Base-by-base conservation (phyloP, 140 eudicot species). In the Ambrosia hybrid region DNA sequence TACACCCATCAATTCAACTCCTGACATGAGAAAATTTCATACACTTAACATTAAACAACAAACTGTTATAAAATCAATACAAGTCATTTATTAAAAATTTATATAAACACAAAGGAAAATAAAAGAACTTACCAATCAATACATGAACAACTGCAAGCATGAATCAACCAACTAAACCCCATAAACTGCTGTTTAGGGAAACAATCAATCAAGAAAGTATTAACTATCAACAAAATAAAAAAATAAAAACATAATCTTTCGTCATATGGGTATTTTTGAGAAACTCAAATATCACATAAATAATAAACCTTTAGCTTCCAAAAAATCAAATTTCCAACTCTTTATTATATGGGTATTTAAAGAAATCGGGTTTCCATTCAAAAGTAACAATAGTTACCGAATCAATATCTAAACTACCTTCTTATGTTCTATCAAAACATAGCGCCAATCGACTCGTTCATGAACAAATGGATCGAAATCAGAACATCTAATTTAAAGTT, bases 1-100 rank as follows among this genome's bases (percentile, higher is more conserved):
- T 33, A 78, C 67, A 43, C 82, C 77, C 77, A 77, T 70, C 79
- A 76, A 68, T 75, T 75, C 74, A 64, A 84, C 51, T 73, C 80
- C 68, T 62, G 67, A 51, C 73, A 43, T 51, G 73, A 59, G 37
- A 73, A 76, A 75, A 5, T 33, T 62, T 60, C 70, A 65, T 65
- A 61, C 12, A 67, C 45, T 73, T 66, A 57, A 43, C 65, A 52
- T 79, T 36, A 53, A 4, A 36, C 56, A 56, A 49, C 61, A 53
- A 51, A 65, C 8, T 43, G 64, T 73, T 33, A n/a, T 60, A 59
- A 16, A 80, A 68, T 43, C 53, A 48, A 62, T 56, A 74, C 5
- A 12, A 53, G 14, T 45, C 72, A 41, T 30, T 64, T 17, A 67
- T 48, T 6, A 41, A 5, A 7, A 41, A 46, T 59, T 41, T 2